phyloP scores from a whole-genome alignment of 768 basidiomycete genomes.

The Pleurotus giganteus region DNA sequence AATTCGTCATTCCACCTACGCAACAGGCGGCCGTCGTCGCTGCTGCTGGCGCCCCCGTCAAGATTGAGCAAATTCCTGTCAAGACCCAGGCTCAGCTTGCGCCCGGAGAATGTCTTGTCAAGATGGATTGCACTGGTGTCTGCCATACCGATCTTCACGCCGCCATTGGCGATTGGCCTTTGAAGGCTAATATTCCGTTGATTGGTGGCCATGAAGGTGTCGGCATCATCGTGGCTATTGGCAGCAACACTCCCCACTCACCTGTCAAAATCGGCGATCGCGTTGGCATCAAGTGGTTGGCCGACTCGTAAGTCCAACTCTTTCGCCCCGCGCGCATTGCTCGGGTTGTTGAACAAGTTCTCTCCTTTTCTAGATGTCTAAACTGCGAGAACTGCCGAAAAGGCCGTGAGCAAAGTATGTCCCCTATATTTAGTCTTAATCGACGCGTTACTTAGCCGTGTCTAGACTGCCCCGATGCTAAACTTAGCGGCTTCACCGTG shows the following conservation, averaged over 20 bases:
- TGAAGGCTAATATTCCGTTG: constrained; percentile 60
- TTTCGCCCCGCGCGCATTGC: not conserved
- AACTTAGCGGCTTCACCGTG: constrained; percentile 67
- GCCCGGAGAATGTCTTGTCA: constrained; percentile 74
- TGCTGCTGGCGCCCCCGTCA: constrained; percentile 28
- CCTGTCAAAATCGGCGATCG: constrained; percentile 74
- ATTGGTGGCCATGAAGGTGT: constrained; percentile 88
- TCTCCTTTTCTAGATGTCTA: constrained; percentile 41
- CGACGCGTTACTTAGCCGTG: not conserved
- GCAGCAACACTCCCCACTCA: constrained; percentile 51
- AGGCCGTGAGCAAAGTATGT: constrained; percentile 74
- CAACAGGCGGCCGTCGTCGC: constrained; percentile 44
- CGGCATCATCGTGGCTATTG: constrained; percentile 79
- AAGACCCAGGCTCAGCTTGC: constrained; percentile 50
- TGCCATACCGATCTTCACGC: constrained; percentile 87
- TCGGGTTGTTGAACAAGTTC: not conserved
- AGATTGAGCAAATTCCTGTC: constrained; percentile 53
- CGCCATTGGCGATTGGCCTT: constrained; percentile 77
- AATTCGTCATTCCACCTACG: constrained; percentile 31
- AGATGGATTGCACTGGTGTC: constrained; percentile 77
- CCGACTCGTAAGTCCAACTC: constrained; percentile 44
- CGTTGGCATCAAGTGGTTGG: constrained; percentile 84
- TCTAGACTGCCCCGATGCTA: constrained; percentile 56
- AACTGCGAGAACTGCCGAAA: constrained; percentile 76
- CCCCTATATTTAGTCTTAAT: not conserved